Conservation (phyloP, 352 stramenopile species). For the Globisporangium ultimum region DNA sequence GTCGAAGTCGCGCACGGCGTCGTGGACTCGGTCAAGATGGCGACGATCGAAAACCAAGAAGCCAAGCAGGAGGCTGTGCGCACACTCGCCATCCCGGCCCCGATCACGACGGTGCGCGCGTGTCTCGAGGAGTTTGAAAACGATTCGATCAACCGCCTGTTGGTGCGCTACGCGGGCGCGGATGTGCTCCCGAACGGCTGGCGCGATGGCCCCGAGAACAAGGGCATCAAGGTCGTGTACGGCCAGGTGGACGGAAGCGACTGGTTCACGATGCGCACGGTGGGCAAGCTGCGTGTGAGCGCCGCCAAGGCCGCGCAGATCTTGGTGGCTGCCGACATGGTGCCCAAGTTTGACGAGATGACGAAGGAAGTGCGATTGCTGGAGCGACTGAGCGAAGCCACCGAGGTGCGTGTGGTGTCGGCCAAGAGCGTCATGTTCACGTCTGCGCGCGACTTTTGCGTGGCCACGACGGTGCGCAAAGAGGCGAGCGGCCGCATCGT, state of each 20-base stretch:
- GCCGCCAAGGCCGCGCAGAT: constrained; percentile 45
- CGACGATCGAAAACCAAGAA: constrained; percentile 26
- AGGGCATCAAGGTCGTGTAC: constrained; percentile 75
- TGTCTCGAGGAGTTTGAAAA: constrained; percentile 52
- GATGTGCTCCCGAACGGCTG: constrained; percentile 67
- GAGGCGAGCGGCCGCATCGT: constrained; percentile 49
- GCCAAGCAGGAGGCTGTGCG: constrained; percentile 31
- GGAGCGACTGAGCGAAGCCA: constrained; percentile 60
- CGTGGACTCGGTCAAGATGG: constrained; percentile 31
- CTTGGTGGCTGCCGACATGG: constrained; percentile 51
- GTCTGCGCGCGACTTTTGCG: constrained; percentile 66
- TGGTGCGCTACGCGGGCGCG: constrained; percentile 49
- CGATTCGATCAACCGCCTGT: constrained; percentile 47
- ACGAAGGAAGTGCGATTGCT: constrained; percentile 64
- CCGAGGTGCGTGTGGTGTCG: constrained; percentile 56
- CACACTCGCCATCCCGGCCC: constrained; percentile 45
- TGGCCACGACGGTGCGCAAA: constrained; percentile 52
- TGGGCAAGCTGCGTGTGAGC: constrained; percentile 47
- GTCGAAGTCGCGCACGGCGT: constrained; percentile 44
- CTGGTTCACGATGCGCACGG: constrained; percentile 76
- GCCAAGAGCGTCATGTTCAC: constrained; percentile 79
- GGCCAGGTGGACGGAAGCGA: constrained; percentile 54
- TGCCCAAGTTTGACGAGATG: constrained; percentile 80
- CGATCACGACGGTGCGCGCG: constrained; percentile 42
- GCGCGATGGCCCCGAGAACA: constrained; percentile 55